Conservation (phyloP, 257 asterid species). For the Jaltomata sinuosa region DNA sequence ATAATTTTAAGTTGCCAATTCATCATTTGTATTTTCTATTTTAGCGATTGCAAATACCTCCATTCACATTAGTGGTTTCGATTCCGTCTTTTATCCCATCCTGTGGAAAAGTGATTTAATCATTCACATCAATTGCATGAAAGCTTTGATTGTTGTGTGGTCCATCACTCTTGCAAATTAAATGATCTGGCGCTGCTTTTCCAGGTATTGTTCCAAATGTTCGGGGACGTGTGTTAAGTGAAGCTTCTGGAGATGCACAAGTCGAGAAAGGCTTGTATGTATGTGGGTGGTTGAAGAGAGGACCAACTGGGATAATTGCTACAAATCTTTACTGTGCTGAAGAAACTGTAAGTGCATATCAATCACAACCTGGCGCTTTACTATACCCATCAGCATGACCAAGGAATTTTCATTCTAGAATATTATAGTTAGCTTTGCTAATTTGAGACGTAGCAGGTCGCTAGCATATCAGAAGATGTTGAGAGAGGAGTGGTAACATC, state of each 20-base stretch:
- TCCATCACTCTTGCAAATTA: not conserved
- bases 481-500: conserved; percentile 34
- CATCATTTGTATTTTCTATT: not conserved
- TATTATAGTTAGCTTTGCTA: not conserved
- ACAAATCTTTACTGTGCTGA: conserved; percentile 82
- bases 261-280: conserved; percentile 63
- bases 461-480: conserved; percentile 64
- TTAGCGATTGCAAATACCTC: not conserved
- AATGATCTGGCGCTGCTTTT: conserved; percentile 5
- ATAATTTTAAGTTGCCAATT: not conserved
- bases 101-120: not conserved
- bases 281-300: conserved; percentile 96
- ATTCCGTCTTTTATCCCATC: not conserved
- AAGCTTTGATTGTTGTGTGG: not conserved
- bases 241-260: conserved; percentile 26
- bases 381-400: not conserved
- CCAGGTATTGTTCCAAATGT: conserved; percentile 71
- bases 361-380: not conserved
- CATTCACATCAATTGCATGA: not conserved
- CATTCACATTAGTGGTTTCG: not conserved
- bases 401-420: not conserved
- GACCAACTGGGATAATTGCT: conserved; percentile 80
- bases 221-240: conserved; percentile 52
- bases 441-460: conserved; percentile 38
- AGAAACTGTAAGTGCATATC: conserved; percentile 53